phyloP scores from a whole-genome alignment of 2,329 filamentous ascomycete genomes.

The Aspergillus brunneoviolaceus region DNA sequence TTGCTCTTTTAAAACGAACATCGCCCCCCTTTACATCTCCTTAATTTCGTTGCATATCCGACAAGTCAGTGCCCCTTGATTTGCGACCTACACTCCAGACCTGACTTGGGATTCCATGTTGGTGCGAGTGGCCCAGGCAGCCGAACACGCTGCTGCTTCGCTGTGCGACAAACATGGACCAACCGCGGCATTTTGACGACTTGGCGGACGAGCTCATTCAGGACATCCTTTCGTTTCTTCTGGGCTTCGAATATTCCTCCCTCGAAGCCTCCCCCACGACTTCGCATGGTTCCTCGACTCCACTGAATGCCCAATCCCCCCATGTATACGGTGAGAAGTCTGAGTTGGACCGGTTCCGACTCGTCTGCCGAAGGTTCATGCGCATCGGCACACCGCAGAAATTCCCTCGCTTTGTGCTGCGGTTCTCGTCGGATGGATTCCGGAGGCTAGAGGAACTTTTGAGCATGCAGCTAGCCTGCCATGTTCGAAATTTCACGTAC shows the following conservation, averaged over 20 bases:
- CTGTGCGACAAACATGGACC: conserved; percentile 33
- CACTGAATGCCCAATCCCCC: conserved; percentile 9
- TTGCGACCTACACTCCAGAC: conserved; percentile 4
- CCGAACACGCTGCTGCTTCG: conserved; percentile 34
- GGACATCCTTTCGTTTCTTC: conserved; percentile 33
- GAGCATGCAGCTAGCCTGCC: conserved; percentile 37
- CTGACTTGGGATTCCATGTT: conserved; percentile 31
- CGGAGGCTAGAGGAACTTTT: conserved; percentile 35
- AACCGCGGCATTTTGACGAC: conserved; percentile 32
- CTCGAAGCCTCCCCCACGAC: conserved; percentile 15
- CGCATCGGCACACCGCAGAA: conserved; percentile 42
- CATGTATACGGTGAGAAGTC: conserved; percentile 29
- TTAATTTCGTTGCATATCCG: conserved; percentile 1
- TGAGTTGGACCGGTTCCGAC: conserved; percentile 42
- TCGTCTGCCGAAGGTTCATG: conserved; percentile 43
- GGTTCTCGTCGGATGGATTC: conserved; percentile 38
- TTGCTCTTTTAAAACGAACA: conserved; percentile 2
- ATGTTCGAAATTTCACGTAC: conserved; percentile 41
- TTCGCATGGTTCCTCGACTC: conserved; percentile 7
- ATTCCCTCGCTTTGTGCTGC: conserved; percentile 39
- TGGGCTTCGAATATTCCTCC: conserved; percentile 20
- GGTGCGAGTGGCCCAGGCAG: conserved; percentile 30
- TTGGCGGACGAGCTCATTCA: conserved; percentile 40
- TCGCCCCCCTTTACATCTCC: conserved; percentile 8
- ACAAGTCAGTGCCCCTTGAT: conserved; percentile 1